phyloP scores from a whole-genome alignment of 164 flowering plant species.

The Aristolochia californica region DNA sequence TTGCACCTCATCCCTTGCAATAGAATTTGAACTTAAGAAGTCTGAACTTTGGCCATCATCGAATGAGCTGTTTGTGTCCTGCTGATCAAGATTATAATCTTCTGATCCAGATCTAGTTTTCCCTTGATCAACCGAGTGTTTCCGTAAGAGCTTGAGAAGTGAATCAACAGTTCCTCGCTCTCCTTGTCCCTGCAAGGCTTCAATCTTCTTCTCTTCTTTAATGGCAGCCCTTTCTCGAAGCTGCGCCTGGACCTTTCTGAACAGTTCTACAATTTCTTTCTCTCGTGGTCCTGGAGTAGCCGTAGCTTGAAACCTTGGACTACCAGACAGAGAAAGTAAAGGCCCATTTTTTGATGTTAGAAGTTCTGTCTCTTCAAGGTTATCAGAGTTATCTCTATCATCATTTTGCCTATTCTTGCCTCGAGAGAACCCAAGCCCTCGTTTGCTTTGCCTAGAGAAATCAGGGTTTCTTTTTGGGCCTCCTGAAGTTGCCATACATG shows the following conservation, averaged over 20 bases:
- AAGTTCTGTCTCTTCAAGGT: slow-evolving; percentile 47
- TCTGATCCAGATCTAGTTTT: slow-evolving; percentile 23
- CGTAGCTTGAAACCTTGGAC: slow-evolving; percentile 50
- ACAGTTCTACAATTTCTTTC: slow-evolving; percentile 81
- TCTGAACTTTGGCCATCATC: slow-evolving; percentile 29
- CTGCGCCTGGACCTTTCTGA: slow-evolving; percentile 75
- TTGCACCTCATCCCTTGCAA: slow-evolving; percentile 21
- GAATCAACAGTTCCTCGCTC: slow-evolving; percentile 82
- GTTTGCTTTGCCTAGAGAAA: slow-evolving; percentile 55
- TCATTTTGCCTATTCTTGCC: slow-evolving; percentile 49
- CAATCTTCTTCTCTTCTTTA: slow-evolving; percentile 61
- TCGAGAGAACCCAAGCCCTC: slow-evolving; percentile 35
- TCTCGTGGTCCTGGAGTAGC: slow-evolving; percentile 73
- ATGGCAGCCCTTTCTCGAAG: slow-evolving; percentile 74
- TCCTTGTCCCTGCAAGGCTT: slow-evolving; percentile 40
- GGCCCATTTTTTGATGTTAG: slow-evolving; percentile 63
- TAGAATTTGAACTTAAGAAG: slow-evolving; percentile 26
- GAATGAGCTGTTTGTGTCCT: slow-evolving; percentile 21
- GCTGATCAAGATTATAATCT: slow-evolving; percentile 27
- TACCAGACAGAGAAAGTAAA: slow-evolving; percentile 36
- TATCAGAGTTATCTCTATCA: slow-evolving; percentile 39
- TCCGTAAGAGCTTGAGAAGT: slow-evolving; percentile 64
- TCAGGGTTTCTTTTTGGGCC: slow-evolving; percentile 64
- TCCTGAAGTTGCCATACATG: slow-evolving; percentile 49
- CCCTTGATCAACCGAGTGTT: slow-evolving; percentile 66